Base-by-base conservation (phyloP, 2,329 filamentous ascomycete species). In the Neofusicoccum umdonicola region DNA sequence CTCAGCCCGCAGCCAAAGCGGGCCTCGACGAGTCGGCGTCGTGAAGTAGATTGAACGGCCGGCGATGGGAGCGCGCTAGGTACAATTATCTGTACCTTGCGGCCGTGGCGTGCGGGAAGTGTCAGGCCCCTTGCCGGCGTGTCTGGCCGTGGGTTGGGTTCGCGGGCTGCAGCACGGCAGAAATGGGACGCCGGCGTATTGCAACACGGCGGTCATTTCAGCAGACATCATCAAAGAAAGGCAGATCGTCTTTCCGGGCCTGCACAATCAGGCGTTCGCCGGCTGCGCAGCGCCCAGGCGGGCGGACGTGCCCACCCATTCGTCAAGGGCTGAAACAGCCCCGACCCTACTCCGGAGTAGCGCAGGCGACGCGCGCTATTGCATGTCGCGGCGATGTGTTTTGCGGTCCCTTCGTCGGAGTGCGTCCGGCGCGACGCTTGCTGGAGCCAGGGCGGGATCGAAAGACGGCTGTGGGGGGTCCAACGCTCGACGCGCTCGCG, bases 251-350 rank as follows among this genome's bases (percentile, higher is more conserved):
- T 12, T 42, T 44, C 39, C 13, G 39, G 27, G 39, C 39, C 39
- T 27, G 19, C 39, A 58, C 27, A 42, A 45, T 27, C 41, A 31
- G 54, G 54, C 54, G 39, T 58, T 58, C 54, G 54, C 54, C 54
- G 54, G 39, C 34, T 37, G n/a, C 50, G 37, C 31, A 35, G n/a
- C n/a, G 50, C 11, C 34, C 50, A 19, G 34, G 50, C 31, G 15
- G n/a, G 22, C 41, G 54, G 54, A 45, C 54, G 54, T 58, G 54
- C 54, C 19, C 54, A 58, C 54, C 22, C 34, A 58, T 44, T 42
- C 54, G 54, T 45, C 54, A 42, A 58, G 39, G 27, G 15, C 39
- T 58, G 54, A 58, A 58, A 58, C 54, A 58, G 54, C 54, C 22
- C 39, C 54, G 39, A 58, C 39, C 39, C 54, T 45, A 56, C 27